A percentile compares a stretch with the other conserved stretches of the same genome.
Conservation (phyloP, 2,329 filamentous ascomycete genomes). For the Pseudohalonectria lignicola region DNA sequence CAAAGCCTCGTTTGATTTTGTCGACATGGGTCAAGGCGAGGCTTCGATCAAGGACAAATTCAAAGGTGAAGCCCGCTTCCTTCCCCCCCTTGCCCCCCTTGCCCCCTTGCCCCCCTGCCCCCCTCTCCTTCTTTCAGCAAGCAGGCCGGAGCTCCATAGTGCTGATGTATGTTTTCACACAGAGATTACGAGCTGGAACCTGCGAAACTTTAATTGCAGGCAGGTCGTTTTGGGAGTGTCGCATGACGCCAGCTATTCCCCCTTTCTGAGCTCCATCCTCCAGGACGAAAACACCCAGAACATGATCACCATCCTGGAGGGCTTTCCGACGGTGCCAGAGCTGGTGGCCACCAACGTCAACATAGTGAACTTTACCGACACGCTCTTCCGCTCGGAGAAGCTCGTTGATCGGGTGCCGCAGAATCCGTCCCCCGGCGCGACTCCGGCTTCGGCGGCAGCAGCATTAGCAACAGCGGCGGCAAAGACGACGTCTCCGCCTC, state of each 20-base stretch:
- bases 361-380: slow-evolving; percentile 31
- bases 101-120: neutral
- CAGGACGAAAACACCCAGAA: slow-evolving; percentile 27
- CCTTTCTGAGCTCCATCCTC: slow-evolving; percentile 45
- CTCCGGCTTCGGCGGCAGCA: no score
- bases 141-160: no score
- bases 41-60: no score
- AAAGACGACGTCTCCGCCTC: slow-evolving; percentile 3
- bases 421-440: no score
- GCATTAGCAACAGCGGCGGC: no score
- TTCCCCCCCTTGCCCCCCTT: neutral
- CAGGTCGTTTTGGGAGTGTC: slow-evolving; percentile 51
- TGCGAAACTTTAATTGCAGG: slow-evolving; percentile 50
- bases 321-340: slow-evolving; percentile 36
- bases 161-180: no score
- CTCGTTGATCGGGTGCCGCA: slow-evolving; percentile 24
- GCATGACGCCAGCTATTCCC: slow-evolving; percentile 49
- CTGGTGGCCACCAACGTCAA: slow-evolving; percentile 33
- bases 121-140: no score
- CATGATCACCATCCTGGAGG: slow-evolving; percentile 44
- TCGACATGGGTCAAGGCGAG: slow-evolving; percentile 49
- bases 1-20: slow-evolving; percentile 49
- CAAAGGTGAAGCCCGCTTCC: slow-evolving; percentile 31
- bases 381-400: slow-evolving; percentile 43
- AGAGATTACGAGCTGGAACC: slow-evolving; percentile 45